Conservation (phyloP, 495 filamentous ascomycete species). For the Aspergillus baeticus region DNA sequence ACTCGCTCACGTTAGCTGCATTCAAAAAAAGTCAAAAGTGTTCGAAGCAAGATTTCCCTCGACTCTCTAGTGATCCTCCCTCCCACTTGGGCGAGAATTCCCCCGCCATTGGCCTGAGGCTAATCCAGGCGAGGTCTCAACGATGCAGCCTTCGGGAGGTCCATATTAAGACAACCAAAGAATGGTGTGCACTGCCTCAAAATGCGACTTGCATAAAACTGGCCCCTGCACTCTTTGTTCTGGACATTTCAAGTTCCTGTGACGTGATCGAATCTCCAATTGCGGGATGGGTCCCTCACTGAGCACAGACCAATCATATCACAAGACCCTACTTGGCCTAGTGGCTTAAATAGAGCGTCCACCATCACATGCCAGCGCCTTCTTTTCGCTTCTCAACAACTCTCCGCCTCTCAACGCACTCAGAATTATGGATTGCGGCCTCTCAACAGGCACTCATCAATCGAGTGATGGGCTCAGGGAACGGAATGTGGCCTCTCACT, state of each 20-base stretch:
- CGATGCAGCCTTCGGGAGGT: neutral
- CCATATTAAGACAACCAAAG: neutral
- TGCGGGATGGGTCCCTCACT: slow-evolving; percentile 10
- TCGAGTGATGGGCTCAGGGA: slow-evolving; percentile 44
- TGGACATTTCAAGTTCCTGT: neutral
- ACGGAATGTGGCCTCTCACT: slow-evolving; percentile 35
- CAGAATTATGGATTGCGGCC: slow-evolving; percentile 43
- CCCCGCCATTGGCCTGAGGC: neutral
- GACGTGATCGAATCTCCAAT: slow-evolving; percentile 8
- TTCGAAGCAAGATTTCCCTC: neutral
- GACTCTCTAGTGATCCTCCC: neutral
- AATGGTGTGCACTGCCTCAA: neutral
- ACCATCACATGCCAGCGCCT: slow-evolving; percentile 32
- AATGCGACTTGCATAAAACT: neutral
- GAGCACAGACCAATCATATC: slow-evolving; percentile 21
- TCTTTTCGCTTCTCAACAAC: slow-evolving; percentile 9
- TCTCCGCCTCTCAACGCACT: slow-evolving; percentile 17
- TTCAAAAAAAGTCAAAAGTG: neutral
- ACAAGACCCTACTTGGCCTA: slow-evolving; percentile 2
- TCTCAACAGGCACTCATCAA: slow-evolving; percentile 45
- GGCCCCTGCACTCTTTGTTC: neutral
- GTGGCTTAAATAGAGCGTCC: slow-evolving; percentile 14
- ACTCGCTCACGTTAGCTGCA: neutral
- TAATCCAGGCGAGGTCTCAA: no score
- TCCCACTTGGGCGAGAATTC: neutral